A percentile compares a stretch with the other conserved stretches of the same genome.
Evolutionary conservation across 306 rosid genomes (phyloP).

Genomic region (Geum urbanum): DNA sequence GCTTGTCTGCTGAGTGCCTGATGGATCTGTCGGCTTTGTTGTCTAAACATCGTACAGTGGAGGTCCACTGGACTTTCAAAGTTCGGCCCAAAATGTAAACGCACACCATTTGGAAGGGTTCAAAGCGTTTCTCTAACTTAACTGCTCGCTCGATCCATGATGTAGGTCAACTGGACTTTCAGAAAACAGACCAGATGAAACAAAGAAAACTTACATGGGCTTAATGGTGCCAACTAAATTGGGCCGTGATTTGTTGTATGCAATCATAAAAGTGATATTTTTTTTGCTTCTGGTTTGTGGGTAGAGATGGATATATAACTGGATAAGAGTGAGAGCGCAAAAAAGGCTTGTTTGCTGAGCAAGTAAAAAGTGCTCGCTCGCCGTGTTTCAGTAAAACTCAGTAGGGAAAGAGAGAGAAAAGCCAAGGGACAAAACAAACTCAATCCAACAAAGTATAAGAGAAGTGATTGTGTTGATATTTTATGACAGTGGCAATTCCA

Average conservation of each 20-base stretch:
- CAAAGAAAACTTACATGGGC: not conserved
- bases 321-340: not conserved
- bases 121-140: too few relatives aligned
- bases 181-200: not conserved
- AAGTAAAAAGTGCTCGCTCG: not conserved
- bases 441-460: not conserved
- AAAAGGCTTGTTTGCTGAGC: not conserved
- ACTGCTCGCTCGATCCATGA: too few relatives aligned
- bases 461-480: conserved; percentile 7
- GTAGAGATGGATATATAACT: not conserved
- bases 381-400: conserved; percentile 5
- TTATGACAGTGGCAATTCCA: conserved; percentile 4
- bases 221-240: not conserved
- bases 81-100: too few relatives aligned
- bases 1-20: not conserved
- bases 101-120: too few relatives aligned
- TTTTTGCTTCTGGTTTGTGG: too few relatives aligned
- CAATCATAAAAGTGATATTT: too few relatives aligned
- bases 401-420: not conserved
- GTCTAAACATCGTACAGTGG: not conserved
- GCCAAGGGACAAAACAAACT: conserved; percentile 9
- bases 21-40: too few relatives aligned
- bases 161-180: not conserved
- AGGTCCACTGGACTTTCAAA: not conserved
- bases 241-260: not conserved